A percentile compares a stretch with the other conserved stretches of the same genome.
phyloP scores from a whole-genome alignment of 1,139 yeast species.

The Nakaseomyces kungkrabaensis region DNA sequence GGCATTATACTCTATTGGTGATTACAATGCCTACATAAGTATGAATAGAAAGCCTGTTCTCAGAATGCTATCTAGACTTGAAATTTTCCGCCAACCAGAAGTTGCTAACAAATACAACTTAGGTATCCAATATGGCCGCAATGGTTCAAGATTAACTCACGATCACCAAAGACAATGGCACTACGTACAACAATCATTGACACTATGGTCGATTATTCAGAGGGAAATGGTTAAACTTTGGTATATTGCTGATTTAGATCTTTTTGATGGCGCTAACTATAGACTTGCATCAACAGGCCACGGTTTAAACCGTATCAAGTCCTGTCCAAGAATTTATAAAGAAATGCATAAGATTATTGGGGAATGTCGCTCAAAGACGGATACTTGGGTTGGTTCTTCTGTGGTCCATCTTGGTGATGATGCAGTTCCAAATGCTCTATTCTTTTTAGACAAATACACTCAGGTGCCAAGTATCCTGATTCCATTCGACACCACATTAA shows the following conservation, averaged over 20 bases:
- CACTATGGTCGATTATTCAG: constrained; percentile 64
- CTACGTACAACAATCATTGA: constrained; percentile 59
- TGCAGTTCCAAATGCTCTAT: constrained; percentile 68
- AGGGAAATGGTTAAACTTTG: constrained; percentile 63
- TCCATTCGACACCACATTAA: constrained; percentile 51
- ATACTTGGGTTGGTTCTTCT: constrained; percentile 65
- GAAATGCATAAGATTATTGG: constrained; percentile 57
- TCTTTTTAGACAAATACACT: constrained; percentile 62
- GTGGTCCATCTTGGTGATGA: constrained; percentile 71
- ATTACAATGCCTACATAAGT: constrained; percentile 60
- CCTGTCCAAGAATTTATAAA: constrained; percentile 56
- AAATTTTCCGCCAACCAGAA: constrained; percentile 38
- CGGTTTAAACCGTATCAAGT: constrained; percentile 61
- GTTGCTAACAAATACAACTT: constrained; percentile 36
- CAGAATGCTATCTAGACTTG: constrained; percentile 47
- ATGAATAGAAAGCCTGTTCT: constrained; percentile 56
- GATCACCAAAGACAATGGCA: constrained; percentile 58
- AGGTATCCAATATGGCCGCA: constrained; percentile 51
- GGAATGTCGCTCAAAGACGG: constrained; percentile 50
- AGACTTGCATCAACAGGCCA: constrained; percentile 64
- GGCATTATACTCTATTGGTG: constrained; percentile 62
- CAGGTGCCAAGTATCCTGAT: constrained; percentile 66
- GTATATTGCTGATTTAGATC: constrained; percentile 62
- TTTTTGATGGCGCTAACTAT: constrained; percentile 43
- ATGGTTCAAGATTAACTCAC: constrained; percentile 62